Conservation (phyloP, 768 basidiomycete genomes). For the Kwoniella dendrophila region DNA sequence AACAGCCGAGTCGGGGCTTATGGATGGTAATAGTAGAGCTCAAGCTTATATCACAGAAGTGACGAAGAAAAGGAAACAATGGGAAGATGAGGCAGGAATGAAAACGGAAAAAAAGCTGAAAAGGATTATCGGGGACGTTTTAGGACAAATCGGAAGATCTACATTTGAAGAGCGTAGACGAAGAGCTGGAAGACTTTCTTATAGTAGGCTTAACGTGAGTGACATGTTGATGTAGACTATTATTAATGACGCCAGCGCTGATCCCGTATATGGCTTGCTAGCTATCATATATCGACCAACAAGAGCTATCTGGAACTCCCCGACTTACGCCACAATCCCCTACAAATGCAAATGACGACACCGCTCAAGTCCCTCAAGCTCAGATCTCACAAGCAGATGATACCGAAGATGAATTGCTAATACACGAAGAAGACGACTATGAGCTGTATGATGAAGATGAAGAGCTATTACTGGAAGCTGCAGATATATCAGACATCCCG, state of each 20-base stretch:
- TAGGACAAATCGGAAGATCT: slow-evolving; percentile 28
- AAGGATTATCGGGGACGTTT: slow-evolving; percentile 21
- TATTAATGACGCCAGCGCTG: background rate
- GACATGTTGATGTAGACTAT: too few species aligned
- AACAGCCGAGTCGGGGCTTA: background rate
- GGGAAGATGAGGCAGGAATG: background rate
- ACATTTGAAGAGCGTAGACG: slow-evolving; percentile 20
- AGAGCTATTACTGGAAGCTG: background rate
- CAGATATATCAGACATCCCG: too few species aligned
- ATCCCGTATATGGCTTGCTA: background rate
- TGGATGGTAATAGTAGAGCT: background rate
- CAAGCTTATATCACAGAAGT: background rate
- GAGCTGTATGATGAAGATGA: background rate
- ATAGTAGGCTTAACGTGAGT: slow-evolving; percentile 25
- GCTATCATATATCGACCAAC: too few species aligned
- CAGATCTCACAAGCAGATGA: too few species aligned
- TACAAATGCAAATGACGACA: too few species aligned
- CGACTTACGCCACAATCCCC: too few species aligned
- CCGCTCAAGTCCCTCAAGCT: too few species aligned
- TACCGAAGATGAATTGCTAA: background rate
- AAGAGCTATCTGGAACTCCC: too few species aligned
- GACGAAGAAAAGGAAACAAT: background rate
- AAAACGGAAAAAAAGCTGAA: slow-evolving; percentile 15
- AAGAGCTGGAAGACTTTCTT: slow-evolving; percentile 23
- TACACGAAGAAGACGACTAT: background rate